Evolutionary conservation across 768 basidiomycete genomes (phyloP).

Genomic region (Mycena floridula): DNA sequence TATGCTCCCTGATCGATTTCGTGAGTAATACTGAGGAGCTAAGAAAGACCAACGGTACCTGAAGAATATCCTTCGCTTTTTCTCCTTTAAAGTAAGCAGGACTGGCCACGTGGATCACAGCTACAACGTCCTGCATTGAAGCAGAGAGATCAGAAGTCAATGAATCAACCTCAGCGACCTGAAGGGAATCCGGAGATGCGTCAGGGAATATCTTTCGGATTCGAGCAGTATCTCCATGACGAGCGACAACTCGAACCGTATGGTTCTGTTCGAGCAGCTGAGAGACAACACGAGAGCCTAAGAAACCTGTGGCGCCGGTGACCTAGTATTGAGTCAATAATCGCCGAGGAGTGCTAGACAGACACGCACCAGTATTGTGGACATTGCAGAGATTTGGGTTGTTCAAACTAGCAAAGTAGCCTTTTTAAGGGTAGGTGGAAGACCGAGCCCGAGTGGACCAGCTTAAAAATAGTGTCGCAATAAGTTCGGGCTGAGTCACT

Average conservation of each 20-base stretch:
- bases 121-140: conserved; percentile 4
- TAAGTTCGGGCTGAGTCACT: too few species aligned
- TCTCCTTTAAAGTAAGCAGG: conserved; percentile 4
- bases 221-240: neutral
- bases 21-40: neutral
- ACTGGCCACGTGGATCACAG: conserved; percentile 9
- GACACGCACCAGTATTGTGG: too few species aligned
- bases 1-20: conserved; percentile 13
- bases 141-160: conserved; percentile 1
- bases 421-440: too few species aligned
- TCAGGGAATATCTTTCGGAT: conserved; percentile 2
- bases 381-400: too few species aligned
- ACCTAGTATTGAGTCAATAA: too few species aligned
- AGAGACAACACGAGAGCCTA: conserved; percentile 7
- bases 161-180: conserved; percentile 4
- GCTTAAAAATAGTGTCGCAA: too few species aligned
- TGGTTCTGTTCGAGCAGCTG: conserved; percentile 8
- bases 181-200: neutral
- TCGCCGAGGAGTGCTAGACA: neutral
- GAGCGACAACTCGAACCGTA: conserved; percentile 6
- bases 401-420: too few species aligned
- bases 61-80: conserved; percentile 3
- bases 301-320: conserved; percentile 10
- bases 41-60: neutral
- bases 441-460: too few species aligned